phyloP scores from a whole-genome alignment of 345 rosid species.

The Lepidium aucheri region DNA sequence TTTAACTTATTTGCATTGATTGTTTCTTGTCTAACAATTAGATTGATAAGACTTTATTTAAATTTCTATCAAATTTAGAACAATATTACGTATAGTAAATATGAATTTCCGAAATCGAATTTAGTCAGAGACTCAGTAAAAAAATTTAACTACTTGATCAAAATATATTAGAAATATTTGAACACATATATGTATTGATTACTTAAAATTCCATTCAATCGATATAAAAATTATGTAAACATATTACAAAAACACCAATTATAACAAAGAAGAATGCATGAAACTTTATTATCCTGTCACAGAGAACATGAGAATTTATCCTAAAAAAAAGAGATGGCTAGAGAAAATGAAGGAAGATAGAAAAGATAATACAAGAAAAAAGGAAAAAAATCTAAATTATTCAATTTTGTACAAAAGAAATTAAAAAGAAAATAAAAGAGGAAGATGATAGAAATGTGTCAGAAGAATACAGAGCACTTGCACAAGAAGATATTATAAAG shows the following conservation, averaged over 20 bases:
- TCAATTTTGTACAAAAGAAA: constrained; percentile 3
- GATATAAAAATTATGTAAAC: no score
- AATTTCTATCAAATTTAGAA: no score
- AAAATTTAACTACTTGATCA: no score
- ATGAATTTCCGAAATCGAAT: no score
- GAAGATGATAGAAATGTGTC: constrained; percentile 52
- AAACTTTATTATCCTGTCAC: constrained; percentile 35
- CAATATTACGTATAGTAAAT: no score
- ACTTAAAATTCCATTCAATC: no score
- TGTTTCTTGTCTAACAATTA: no score
- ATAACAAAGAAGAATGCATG: constrained; percentile 19
- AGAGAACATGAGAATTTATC: constrained; percentile 72
- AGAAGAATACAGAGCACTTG: constrained; percentile 63
- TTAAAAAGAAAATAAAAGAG: not conserved
- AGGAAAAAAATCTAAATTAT: not conserved
- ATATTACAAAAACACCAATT: no score
- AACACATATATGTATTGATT: no score
- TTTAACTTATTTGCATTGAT: not conserved
- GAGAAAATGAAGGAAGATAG: constrained; percentile 13
- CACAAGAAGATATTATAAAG: constrained; percentile 24
- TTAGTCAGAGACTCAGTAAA: no score
- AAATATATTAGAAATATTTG: not conserved
- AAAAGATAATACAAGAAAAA: not conserved
- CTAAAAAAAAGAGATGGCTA: constrained; percentile 12
- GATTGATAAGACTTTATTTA: no score